Evolutionary conservation across 129 eudicot genomes (phyloP).

Genomic region (Heracleum sosnowskyi): DNA sequence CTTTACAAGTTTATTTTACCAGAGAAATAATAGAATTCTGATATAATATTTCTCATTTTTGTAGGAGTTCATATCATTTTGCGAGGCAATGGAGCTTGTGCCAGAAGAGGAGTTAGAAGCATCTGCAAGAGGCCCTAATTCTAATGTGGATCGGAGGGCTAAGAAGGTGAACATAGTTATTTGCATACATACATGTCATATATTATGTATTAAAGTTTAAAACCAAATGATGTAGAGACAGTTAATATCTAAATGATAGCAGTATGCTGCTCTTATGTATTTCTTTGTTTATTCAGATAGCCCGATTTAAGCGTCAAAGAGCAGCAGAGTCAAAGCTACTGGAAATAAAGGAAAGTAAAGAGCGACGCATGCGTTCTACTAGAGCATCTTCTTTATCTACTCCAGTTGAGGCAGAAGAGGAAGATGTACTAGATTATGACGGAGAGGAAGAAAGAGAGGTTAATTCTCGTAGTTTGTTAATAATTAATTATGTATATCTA

Average conservation of each 20-base stretch:
- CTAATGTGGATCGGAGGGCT: constrained; percentile 67
- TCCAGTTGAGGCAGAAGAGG: constrained; percentile 71
- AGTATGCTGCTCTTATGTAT: constrained; percentile 5
- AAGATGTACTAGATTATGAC: constrained; percentile 66
- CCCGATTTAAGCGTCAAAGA: constrained; percentile 83
- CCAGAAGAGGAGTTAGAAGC: constrained; percentile 69
- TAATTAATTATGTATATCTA: too few relatives aligned
- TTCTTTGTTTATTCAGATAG: constrained; percentile 39
- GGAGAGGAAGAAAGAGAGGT: constrained; percentile 99
- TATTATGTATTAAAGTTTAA: not conserved
- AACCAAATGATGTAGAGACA: not conserved
- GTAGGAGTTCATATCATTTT: constrained; percentile 81
- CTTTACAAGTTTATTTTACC: not conserved
- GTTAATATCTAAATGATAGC: not conserved
- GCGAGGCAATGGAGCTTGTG: constrained; percentile 92
- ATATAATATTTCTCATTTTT: not conserved
- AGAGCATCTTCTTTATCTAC: constrained; percentile 80
- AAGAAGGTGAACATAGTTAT: constrained; percentile 45
- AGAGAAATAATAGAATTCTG: not conserved
- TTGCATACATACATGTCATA: not conserved
- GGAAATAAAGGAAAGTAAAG: constrained; percentile 84
- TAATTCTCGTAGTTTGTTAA: constrained; percentile 1
- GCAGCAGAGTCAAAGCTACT: constrained; percentile 83
- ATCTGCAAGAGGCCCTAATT: constrained; percentile 34
- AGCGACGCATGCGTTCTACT: constrained; percentile 84